Conservation (phyloP, 2,329 filamentous ascomycete species). For the Trichophyton mentagrophytes region DNA sequence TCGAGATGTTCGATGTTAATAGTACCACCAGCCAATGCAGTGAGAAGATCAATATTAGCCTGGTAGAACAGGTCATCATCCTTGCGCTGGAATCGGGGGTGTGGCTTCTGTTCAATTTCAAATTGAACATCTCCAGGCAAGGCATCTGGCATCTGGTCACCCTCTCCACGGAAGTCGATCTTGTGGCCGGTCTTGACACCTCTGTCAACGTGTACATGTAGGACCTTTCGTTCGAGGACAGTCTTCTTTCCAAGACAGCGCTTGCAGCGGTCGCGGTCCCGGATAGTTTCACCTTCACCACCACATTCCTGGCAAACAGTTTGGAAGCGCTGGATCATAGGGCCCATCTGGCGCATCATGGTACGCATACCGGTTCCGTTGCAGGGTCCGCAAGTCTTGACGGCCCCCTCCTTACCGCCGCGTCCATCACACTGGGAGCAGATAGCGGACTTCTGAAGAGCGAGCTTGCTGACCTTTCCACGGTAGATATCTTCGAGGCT, state of each 20-base stretch:
- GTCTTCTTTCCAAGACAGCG: constrained; percentile 96
- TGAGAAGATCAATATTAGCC: constrained; percentile 89
- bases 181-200: constrained; percentile 90
- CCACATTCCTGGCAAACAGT: constrained; percentile 97
- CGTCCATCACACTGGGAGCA: constrained; percentile 88
- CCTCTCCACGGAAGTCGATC: constrained; percentile 93
- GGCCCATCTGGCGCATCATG: constrained; percentile 99
- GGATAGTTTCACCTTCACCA: constrained; percentile 91
- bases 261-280: constrained; percentile 97
- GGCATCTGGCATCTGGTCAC: constrained; percentile 87
- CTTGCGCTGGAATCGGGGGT: constrained; percentile 84
- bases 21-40: constrained; percentile 79
- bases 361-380: constrained; percentile 90
- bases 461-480: constrained; percentile 94
- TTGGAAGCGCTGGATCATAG: constrained; percentile 99
- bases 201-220: constrained; percentile 93
- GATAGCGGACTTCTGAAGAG: constrained; percentile 92
- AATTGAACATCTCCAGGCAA: constrained; percentile 94
- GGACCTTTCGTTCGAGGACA: constrained; percentile 88
- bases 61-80: constrained; percentile 94
- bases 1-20: constrained; percentile 94
- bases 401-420: constrained; percentile 94
- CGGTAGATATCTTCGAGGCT: constrained; percentile 96
- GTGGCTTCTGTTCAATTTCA: constrained; percentile 99
- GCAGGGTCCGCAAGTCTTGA: constrained; percentile 81